Conservation (phyloP, 2,329 filamentous ascomycete species). For the Colletotrichum graminicola region DNA sequence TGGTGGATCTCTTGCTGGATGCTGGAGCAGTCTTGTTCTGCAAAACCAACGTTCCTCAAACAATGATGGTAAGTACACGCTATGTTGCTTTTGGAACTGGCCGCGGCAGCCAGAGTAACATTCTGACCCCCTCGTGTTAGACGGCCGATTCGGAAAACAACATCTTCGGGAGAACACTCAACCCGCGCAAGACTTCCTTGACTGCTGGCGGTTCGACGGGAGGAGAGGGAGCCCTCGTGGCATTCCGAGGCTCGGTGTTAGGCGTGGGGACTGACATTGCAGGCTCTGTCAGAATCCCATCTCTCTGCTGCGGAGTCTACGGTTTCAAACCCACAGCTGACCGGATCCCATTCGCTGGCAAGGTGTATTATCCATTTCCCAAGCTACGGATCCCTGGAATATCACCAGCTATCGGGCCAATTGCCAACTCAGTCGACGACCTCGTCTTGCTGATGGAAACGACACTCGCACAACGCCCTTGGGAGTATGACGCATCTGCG, state of each 20-base stretch:
- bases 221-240: slow-evolving; percentile 61
- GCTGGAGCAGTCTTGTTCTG: slow-evolving; percentile 76
- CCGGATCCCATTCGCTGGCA: slow-evolving; percentile 45
- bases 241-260: slow-evolving; percentile 56
- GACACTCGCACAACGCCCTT: slow-evolving; percentile 56
- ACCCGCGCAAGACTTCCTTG: slow-evolving; percentile 71
- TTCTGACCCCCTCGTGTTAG: slow-evolving; percentile 45
- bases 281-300: slow-evolving; percentile 58
- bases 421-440: slow-evolving; percentile 56
- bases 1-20: slow-evolving; percentile 69
- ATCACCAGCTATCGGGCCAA: slow-evolving; percentile 56
- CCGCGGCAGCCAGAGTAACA: not conserved
- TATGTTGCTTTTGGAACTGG: no score
- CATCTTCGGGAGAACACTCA: slow-evolving; percentile 63
- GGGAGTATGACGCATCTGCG: slow-evolving; percentile 58
- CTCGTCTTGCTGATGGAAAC: slow-evolving; percentile 56
- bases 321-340: slow-evolving; percentile 56
- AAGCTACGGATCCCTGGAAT: slow-evolving; percentile 47
- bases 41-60: slow-evolving; percentile 78
- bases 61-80: slow-evolving; percentile 54
- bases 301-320: slow-evolving; percentile 59
- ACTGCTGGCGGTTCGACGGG: slow-evolving; percentile 75
- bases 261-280: slow-evolving; percentile 59
- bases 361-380: slow-evolving; percentile 30
- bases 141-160: slow-evolving; percentile 72